A percentile compares a stretch with the other conserved stretches of the same genome.
Evolutionary conservation across 176 grass and related monocot genomes (phyloP).

Genomic region (Ampelocalamus luodianensis): DNA sequence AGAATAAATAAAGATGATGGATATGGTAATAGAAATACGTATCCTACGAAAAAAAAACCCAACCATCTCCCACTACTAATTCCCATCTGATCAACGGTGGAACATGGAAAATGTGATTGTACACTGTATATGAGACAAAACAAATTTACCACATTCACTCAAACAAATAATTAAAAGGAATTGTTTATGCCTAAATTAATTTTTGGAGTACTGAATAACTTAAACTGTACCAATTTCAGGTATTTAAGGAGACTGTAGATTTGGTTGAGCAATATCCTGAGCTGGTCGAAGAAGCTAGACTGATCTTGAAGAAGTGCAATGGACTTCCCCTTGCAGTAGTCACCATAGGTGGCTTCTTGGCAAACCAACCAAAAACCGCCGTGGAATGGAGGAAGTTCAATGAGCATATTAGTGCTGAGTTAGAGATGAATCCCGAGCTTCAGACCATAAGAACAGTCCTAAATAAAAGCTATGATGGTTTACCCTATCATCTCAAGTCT

Average conservation of each 20-base stretch:
- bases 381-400: constrained; percentile 27
- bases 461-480: constrained; percentile 31
- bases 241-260: background rate
- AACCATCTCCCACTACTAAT: too few relatives aligned
- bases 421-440: constrained; percentile 29
- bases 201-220: background rate
- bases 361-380: background rate
- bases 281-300: background rate
- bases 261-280: constrained; percentile 17
- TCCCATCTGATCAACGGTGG: too few relatives aligned
- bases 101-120: too few relatives aligned
- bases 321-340: constrained; percentile 50
- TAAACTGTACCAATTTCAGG: background rate
- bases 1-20: too few relatives aligned
- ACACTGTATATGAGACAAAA: too few relatives aligned
- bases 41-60: too few relatives aligned
- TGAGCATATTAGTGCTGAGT: constrained; percentile 27
- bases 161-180: too few relatives aligned
- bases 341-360: constrained; percentile 46
- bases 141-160: too few relatives aligned
- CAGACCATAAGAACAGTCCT: background rate
- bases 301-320: constrained; percentile 35
- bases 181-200: too few relatives aligned
- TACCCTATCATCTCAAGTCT: constrained; percentile 44
- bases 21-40: too few relatives aligned